Conservation (phyloP, 2,329 filamentous ascomycete genomes). For the Hypoxylon sp. region DNA sequence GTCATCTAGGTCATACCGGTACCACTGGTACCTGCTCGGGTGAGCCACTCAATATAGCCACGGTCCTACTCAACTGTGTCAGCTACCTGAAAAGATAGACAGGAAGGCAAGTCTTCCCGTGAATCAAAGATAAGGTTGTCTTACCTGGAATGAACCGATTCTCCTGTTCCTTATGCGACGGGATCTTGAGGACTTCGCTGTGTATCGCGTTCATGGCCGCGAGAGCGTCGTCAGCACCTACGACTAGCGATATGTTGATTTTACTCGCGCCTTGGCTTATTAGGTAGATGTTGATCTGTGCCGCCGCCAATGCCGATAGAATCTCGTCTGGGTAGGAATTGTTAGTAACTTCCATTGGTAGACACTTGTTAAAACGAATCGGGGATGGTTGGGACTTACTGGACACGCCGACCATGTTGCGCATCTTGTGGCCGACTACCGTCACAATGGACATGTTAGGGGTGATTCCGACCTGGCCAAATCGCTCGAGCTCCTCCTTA, state of each 20-base stretch:
- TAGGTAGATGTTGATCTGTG: constrained; percentile 52
- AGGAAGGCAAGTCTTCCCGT: constrained; percentile 18
- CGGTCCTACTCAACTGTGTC: constrained; percentile 45
- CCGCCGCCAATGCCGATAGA: constrained; percentile 49
- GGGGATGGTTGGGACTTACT: constrained; percentile 43
- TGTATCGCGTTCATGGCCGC: constrained; percentile 53
- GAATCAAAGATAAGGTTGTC: constrained; percentile 16
- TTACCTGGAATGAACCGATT: constrained; percentile 51
- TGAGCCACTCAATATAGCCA: constrained; percentile 49
- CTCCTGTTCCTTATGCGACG: constrained; percentile 49
- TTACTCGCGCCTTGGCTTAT: constrained; percentile 54
- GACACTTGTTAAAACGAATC: neutral
- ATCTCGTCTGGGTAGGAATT: constrained; percentile 46
- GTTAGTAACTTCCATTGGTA: constrained; percentile 16
- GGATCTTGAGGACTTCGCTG: constrained; percentile 53
- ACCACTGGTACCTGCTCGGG: constrained; percentile 19
- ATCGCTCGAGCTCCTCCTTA: constrained; percentile 50
- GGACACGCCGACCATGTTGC: constrained; percentile 52
- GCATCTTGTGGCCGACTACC: constrained; percentile 53
- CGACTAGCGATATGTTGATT: constrained; percentile 54
- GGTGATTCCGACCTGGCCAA: constrained; percentile 50
- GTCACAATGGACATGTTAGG: constrained; percentile 53
- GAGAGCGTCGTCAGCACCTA: constrained; percentile 50
- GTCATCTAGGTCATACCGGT: constrained; percentile 11
- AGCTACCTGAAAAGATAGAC: constrained; percentile 9